These are phyloP conservation scores for Tremella fuciformis DNA, from an alignment of 768 basidiomycete genomes.

Conservation along the genomic window DNA sequence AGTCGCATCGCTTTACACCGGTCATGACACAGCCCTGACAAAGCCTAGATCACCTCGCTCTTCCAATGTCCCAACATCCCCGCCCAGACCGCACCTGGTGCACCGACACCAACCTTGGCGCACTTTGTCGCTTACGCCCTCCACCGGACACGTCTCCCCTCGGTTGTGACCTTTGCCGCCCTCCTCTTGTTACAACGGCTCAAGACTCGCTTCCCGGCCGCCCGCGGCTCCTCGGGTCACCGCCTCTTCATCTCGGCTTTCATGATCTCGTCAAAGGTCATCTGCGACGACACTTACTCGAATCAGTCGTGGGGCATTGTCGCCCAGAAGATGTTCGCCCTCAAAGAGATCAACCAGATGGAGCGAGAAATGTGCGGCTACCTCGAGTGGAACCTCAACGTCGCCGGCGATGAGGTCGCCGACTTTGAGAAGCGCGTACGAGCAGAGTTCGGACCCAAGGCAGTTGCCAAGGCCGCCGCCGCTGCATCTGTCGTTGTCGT, in stretches of 20 bases:
- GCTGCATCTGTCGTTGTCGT: slow-evolving; percentile 16
- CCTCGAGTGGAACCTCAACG: slow-evolving; percentile 70
- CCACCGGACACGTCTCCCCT: slow-evolving; percentile 73
- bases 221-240: slow-evolving; percentile 84
- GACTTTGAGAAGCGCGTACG: slow-evolving; percentile 52
- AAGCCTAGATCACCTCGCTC: slow-evolving; percentile 64
- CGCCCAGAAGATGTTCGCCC: slow-evolving; percentile 76
- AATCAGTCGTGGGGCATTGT: slow-evolving; percentile 92
- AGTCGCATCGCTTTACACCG: slow-evolving; percentile 20
- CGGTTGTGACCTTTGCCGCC: slow-evolving; percentile 65
- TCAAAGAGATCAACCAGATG: slow-evolving; percentile 94
- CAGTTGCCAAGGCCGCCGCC: slow-evolving; percentile 25
- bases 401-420: slow-evolving; percentile 49
- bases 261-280: slow-evolving; percentile 89
- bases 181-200: slow-evolving; percentile 75
- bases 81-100: slow-evolving; percentile 57
- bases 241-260: slow-evolving; percentile 85
- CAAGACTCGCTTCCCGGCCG: slow-evolving; percentile 87
- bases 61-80: slow-evolving; percentile 84
- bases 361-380: slow-evolving; percentile 91
- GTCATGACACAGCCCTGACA: slow-evolving; percentile 6
- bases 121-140: slow-evolving; percentile 83
- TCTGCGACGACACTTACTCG: slow-evolving; percentile 89
- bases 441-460: slow-evolving; percentile 48
- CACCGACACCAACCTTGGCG: slow-evolving; percentile 63